phyloP scores from a whole-genome alignment of 169 alveolate species.

The Amoebophrya sp. region DNA sequence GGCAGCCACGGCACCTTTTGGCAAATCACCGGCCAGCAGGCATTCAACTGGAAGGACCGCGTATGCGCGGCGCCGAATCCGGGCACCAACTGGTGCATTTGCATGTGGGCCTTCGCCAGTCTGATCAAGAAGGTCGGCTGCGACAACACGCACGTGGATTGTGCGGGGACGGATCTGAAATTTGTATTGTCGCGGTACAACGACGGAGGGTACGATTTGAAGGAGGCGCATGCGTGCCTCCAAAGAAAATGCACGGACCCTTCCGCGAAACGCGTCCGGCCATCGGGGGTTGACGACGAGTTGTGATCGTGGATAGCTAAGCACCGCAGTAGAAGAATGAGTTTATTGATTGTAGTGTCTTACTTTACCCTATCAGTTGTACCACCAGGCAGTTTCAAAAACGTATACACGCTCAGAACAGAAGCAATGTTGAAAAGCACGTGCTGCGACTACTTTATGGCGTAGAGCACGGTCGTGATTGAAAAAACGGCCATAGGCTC shows the following conservation, averaged over 20 bases:
- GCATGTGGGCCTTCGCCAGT: conserved; percentile 12
- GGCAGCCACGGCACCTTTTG: neutral
- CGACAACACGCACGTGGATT: neutral
- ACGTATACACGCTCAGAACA: too few species aligned
- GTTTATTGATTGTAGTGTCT: too few species aligned
- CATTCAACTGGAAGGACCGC: neutral
- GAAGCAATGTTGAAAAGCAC: too few species aligned
- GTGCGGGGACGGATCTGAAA: neutral
- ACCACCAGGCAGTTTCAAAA: too few species aligned
- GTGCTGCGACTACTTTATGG: too few species aligned
- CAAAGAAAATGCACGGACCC: neutral
- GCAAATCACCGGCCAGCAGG: neutral
- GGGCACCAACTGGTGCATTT: conserved; percentile 10
- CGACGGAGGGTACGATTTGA: neutral
- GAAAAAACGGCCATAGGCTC: too few species aligned
- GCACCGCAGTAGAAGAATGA: too few species aligned
- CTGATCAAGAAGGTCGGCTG: neutral
- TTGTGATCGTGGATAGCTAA: too few species aligned
- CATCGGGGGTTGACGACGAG: too few species aligned
- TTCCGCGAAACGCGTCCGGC: neutral
- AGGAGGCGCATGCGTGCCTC: neutral
- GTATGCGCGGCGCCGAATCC: neutral
- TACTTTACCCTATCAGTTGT: too few species aligned
- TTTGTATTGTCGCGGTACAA: neutral
- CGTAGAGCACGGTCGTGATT: too few species aligned